These are phyloP conservation scores for Penicillium griseofulvum DNA, from an alignment of 2,329 filamentous ascomycete species.

Conservation along the genomic window DNA sequence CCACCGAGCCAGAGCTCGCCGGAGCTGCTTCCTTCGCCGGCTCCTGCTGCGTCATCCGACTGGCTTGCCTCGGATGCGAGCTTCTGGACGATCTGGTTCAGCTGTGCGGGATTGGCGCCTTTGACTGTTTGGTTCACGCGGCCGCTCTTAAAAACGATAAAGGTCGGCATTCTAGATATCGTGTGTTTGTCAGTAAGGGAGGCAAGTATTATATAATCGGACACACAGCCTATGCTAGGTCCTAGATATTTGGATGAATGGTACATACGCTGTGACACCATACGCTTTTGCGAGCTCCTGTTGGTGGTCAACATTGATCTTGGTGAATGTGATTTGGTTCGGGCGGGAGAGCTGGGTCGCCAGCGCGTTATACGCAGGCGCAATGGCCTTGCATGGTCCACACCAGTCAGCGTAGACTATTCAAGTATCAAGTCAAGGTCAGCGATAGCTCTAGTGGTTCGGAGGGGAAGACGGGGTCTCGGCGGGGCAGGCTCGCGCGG, in stretches of 20 bases:
- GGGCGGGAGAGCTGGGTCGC: conserved; percentile 68
- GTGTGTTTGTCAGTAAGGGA: conserved; percentile 31
- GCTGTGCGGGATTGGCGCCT: conserved; percentile 69
- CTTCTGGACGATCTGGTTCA: conserved; percentile 69
- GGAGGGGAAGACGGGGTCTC: conserved; percentile 7
- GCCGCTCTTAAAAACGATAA: conserved; percentile 78
- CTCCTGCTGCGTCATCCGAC: conserved; percentile 41
- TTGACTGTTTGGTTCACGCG: conserved; percentile 65
- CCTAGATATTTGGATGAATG: not conserved
- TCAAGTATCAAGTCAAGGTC: conserved; percentile 18
- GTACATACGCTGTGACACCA: conserved; percentile 62
- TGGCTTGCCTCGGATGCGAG: conserved; percentile 63
- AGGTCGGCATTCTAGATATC: conserved; percentile 69
- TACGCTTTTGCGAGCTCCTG: conserved; percentile 71
- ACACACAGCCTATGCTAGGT: not conserved
- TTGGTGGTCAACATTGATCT: conserved; percentile 79
- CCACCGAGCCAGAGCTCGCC: conserved; percentile 68
- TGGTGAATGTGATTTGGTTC: conserved; percentile 75
- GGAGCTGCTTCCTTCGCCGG: conserved; percentile 43
- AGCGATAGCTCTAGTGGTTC: conserved; percentile 16
- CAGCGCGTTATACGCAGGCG: conserved; percentile 77
- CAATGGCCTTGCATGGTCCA: conserved; percentile 77
- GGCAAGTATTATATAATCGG: not conserved
- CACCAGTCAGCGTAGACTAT: conserved; percentile 88
- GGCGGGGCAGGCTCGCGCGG: conserved; percentile 12